Evolutionary conservation across 768 basidiomycete species (phyloP).

Genomic region (Russula olivacea): DNA sequence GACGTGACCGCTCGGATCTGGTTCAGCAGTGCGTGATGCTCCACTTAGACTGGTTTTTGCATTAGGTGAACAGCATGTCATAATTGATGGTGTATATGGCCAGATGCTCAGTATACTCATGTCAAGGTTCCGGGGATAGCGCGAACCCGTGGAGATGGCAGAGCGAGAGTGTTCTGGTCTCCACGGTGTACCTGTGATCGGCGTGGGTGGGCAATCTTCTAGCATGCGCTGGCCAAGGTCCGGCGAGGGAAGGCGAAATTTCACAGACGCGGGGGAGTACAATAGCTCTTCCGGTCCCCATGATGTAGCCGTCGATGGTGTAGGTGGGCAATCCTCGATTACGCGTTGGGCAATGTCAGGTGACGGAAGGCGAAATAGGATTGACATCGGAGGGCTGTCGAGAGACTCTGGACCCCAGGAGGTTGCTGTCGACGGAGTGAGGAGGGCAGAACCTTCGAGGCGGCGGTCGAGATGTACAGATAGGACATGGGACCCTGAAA

Average conservation of each 20-base stretch:
- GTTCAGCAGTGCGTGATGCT: background rate
- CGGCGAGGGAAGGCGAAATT: constrained; percentile 25
- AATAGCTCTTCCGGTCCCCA: constrained; percentile 23
- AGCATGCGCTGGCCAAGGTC: constrained; percentile 45
- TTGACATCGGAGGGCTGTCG: constrained; percentile 18
- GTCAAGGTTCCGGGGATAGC: constrained; percentile 33
- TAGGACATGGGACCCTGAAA: constrained; percentile 37
- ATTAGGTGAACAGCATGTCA: constrained; percentile 38
- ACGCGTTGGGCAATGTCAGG: constrained; percentile 30
- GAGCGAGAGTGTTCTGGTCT: constrained; percentile 11
- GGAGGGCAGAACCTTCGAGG: constrained; percentile 48
- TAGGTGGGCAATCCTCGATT: constrained; percentile 29
- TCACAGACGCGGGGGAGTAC: constrained; percentile 18
- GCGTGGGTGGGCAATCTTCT: constrained; percentile 38
- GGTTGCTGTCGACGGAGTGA: constrained; percentile 35
- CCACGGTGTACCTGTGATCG: constrained; percentile 18
- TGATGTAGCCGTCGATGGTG: constrained; percentile 25
- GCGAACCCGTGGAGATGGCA: constrained; percentile 7
- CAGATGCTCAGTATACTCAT: constrained; percentile 32
- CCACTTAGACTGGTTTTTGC: background rate
- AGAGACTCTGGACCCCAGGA: constrained; percentile 26
- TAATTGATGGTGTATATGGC: constrained; percentile 47
- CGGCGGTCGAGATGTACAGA: constrained; percentile 56
- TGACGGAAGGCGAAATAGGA: constrained; percentile 25
- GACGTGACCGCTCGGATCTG: background rate